These are phyloP conservation scores for Phialophora macrospora DNA, from an alignment of 2,329 filamentous ascomycete genomes.

Conservation along the genomic window DNA sequence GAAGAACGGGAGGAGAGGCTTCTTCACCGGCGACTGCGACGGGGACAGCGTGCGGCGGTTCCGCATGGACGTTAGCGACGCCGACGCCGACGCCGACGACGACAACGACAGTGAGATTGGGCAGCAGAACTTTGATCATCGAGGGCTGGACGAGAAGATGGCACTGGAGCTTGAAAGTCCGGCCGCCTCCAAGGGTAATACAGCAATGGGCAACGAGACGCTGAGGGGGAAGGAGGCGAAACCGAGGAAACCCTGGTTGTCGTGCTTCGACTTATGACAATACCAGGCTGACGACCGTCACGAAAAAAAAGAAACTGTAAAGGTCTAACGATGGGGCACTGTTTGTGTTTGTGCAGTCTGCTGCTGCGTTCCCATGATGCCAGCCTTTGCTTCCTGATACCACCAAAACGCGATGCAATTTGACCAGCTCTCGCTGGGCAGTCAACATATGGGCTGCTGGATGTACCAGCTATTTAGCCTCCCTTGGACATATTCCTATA, in stretches of 20 bases:
- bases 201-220: background rate
- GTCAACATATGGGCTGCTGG: background rate
- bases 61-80: constrained; percentile 50
- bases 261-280: constrained; percentile 17
- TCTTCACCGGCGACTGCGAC: constrained; percentile 51
- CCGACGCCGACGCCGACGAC: constrained; percentile 43
- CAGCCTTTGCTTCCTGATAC: background rate
- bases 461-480: background rate
- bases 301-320: background rate
- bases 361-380: background rate
- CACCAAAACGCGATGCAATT: background rate
- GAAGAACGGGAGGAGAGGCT: constrained; percentile 44
- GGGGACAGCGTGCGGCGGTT: constrained; percentile 54
- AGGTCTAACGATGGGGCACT: background rate
- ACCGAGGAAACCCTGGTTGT: constrained; percentile 9
- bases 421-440: background rate
- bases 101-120: background rate
- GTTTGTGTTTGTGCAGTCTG: background rate
- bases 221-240: background rate
- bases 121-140: background rate
- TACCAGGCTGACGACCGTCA: background rate
- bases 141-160: background rate
- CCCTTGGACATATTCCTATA: background rate
- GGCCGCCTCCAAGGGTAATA: background rate
- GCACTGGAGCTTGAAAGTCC: background rate